Evolutionary conservation across 192 early-diverging fungal species (phyloP).

Genomic region (Lobosporangium transversale): DNA sequence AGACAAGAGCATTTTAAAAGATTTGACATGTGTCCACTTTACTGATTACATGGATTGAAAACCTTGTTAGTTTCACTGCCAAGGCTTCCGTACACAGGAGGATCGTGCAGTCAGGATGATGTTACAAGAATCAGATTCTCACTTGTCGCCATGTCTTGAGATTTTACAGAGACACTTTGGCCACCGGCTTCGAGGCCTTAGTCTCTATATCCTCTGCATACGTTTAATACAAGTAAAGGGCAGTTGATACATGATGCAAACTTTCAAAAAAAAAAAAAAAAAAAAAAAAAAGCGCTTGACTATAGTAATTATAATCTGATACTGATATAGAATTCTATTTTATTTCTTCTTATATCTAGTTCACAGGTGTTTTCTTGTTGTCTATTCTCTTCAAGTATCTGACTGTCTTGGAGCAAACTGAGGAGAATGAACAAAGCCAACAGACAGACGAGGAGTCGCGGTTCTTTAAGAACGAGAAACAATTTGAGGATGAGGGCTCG

Average conservation of each 20-base stretch:
- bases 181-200: slow-evolving; percentile 22
- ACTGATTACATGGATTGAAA: not conserved
- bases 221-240: slow-evolving; percentile 33
- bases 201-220: slow-evolving; percentile 24
- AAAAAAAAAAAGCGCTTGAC: no score
- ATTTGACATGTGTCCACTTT: not conserved
- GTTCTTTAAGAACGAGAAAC: slow-evolving; percentile 38
- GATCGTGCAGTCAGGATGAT: slow-evolving; percentile 8
- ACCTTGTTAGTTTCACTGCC: slow-evolving; percentile 21
- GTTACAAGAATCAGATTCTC: not conserved
- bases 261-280: no score
- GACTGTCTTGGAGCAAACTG: slow-evolving; percentile 7
- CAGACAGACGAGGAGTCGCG: slow-evolving; percentile 24
- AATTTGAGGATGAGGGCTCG: slow-evolving; percentile 31
- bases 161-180: slow-evolving; percentile 29
- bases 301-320: no score
- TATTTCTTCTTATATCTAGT: slow-evolving; percentile 5
- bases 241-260: not conserved
- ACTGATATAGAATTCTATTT: not conserved
- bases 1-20: not conserved
- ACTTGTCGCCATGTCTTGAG: slow-evolving; percentile 19
- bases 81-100: slow-evolving; percentile 25
- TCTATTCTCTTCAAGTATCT: slow-evolving; percentile 43
- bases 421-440: slow-evolving; percentile 7
- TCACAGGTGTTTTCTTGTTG: slow-evolving; percentile 38